Base-by-base conservation (phyloP, 2,329 filamentous ascomycete species). In the Thyridium curvatum region DNA sequence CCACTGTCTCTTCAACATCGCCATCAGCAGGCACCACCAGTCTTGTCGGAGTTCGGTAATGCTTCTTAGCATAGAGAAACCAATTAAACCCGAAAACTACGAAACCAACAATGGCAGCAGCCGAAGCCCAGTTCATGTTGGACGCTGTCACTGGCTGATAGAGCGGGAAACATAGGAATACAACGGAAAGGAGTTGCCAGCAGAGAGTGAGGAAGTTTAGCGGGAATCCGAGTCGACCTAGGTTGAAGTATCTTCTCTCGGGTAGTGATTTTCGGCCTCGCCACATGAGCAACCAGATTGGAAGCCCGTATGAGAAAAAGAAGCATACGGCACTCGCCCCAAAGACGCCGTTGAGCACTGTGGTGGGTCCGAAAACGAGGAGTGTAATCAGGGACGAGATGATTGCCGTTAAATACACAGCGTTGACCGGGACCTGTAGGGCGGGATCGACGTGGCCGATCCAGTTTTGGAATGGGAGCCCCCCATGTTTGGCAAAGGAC, bases 51-150 rank as follows among this genome's bases (percentile, higher is more conserved):
- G n/a, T n/a, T n/a, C n/a, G n/a, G n/a, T n/a, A n/a, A n/a, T n/a
- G n/a, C n/a, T n/a, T n/a, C n/a, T n/a, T n/a, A n/a, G n/a, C n/a
- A n/a, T n/a, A n/a, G n/a, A n/a, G n/a, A n/a, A n/a, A n/a, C n/a
- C n/a, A n/a, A n/a, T n/a, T n/a, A n/a, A n/a, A n/a, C n/a, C n/a
- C n/a, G n/a, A n/a, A n/a, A n/a, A n/a, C n/a, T n/a, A n/a, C n/a
- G n/a, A n/a, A n/a, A n/a, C n/a, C n/a, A n/a, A n/a, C n/a, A n/a
- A n/a, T n/a, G n/a, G n/a, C n/a, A n/a, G n/a, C n/a, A n/a, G n/a
- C n/a, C n/a, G n/a, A n/a, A n/a, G 39, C 35, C 21, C 26, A 41
- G 32, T 41, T 41, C 39, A 41, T 41, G 10, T 16, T 41, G 17
- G 13, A 10, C 17, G 16, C 32, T 17, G 16, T 38, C 16, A 21